Evolutionary conservation across 148 eudicot species (phyloP).

Genomic region (Nepenthes gracilis): DNA sequence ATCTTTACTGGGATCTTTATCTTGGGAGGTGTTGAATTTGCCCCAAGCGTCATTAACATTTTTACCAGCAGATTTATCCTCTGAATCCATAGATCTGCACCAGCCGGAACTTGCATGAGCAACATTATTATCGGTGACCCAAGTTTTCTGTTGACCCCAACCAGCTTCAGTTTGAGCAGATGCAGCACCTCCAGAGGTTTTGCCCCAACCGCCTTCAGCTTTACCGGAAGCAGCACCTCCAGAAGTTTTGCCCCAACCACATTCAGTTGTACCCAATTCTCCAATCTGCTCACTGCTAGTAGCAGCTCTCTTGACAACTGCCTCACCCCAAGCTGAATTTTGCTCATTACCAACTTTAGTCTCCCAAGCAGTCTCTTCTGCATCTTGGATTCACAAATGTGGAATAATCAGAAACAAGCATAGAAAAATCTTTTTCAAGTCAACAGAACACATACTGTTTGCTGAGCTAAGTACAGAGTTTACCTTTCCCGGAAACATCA

Average conservation of each 20-base stretch:
- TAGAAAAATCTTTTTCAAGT: not conserved
- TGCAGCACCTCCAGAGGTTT: not conserved
- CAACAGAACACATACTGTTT: not conserved
- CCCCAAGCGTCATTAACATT: constrained; percentile 12
- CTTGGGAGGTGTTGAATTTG: not conserved
- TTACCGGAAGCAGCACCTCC: constrained; percentile 12
- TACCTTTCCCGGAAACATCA: constrained; percentile 30
- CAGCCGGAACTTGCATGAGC: not conserved
- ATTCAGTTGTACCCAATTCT: constrained; percentile 3
- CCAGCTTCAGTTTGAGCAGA: not conserved
- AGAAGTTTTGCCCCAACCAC: constrained; percentile 1
- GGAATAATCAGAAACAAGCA: constrained; percentile 2
- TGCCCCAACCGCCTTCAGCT: too few relatives aligned
- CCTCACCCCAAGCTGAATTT: constrained; percentile 35
- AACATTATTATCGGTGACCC: not conserved
- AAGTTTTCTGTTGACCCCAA: constrained; percentile 5
- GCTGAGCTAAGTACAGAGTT: not conserved
- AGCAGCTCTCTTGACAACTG: constrained; percentile 17
- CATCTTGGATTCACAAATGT: constrained; percentile 9
- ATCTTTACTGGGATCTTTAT: constrained; percentile 4
- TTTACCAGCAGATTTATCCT: not conserved
- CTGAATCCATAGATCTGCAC: not conserved
- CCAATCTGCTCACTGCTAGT: constrained; percentile 18
- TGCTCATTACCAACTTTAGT: constrained; percentile 27
- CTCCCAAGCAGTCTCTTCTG: constrained; percentile 39